phyloP scores from a whole-genome alignment of 805 yeast species.

The Jamesozyma piceae region DNA sequence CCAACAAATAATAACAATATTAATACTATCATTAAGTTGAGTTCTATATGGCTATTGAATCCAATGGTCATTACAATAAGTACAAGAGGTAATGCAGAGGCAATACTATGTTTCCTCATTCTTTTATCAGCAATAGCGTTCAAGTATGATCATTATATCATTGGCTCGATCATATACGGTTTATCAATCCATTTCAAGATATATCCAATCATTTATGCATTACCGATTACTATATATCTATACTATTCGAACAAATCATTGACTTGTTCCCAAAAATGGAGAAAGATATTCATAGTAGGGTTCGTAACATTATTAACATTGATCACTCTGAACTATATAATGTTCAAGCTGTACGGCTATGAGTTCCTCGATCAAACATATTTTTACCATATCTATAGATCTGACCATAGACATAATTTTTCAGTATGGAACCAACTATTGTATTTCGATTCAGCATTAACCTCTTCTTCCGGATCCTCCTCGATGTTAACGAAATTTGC shows the following conservation, averaged over 20 bases:
- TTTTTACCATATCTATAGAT: slow-evolving; percentile 68
- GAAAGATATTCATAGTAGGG: slow-evolving; percentile 34
- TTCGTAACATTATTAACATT: slow-evolving; percentile 38
- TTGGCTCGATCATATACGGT: slow-evolving; percentile 52
- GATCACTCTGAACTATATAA: slow-evolving; percentile 38
- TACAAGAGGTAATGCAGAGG: slow-evolving; percentile 90
- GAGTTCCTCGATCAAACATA: slow-evolving; percentile 74
- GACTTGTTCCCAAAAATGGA: neutral
- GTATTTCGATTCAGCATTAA: slow-evolving; percentile 45
- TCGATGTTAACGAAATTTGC: slow-evolving; percentile 40
- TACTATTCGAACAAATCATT: neutral
- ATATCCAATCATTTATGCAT: slow-evolving; percentile 74
- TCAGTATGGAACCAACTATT: slow-evolving; percentile 74
- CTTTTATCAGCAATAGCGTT: slow-evolving; percentile 47
- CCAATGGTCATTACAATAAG: slow-evolving; percentile 93
- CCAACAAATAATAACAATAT: slow-evolving; percentile 4
- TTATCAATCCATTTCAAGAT: slow-evolving; percentile 80
- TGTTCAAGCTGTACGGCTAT: slow-evolving; percentile 64
- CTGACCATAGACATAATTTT: slow-evolving; percentile 93
- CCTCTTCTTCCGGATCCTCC: slow-evolving; percentile 4
- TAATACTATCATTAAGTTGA: slow-evolving; percentile 1
- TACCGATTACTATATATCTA: slow-evolving; percentile 52
- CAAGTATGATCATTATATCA: slow-evolving; percentile 21
- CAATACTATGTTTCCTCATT: slow-evolving; percentile 70
- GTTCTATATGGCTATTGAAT: slow-evolving; percentile 71